These are phyloP conservation scores for Lachancea meyersii DNA, from an alignment of 805 yeast genomes.

Conservation along the genomic window DNA sequence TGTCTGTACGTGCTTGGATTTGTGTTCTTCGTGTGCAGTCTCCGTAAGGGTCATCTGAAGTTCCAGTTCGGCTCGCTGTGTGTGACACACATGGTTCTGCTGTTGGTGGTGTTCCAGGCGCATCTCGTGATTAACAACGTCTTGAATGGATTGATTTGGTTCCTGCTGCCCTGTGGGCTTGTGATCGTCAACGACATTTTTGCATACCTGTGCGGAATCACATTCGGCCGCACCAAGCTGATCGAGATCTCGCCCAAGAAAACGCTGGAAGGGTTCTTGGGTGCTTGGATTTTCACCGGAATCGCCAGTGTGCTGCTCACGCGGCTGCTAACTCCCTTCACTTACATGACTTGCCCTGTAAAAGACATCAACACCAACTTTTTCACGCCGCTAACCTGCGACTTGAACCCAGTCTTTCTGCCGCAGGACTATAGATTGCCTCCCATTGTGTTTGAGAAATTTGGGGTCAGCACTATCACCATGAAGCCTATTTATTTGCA, in stretches of 20 bases:
- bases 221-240: slow-evolving; percentile 89
- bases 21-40: slow-evolving; percentile 80
- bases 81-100: slow-evolving; percentile 86
- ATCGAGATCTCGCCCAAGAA: slow-evolving; percentile 94
- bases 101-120: slow-evolving; percentile 88
- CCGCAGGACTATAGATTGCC: slow-evolving; percentile 78
- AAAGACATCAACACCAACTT: slow-evolving; percentile 54
- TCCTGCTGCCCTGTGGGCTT: slow-evolving; percentile 81
- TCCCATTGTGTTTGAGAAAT: slow-evolving; percentile 47
- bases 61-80: slow-evolving; percentile 94
- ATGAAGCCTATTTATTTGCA: slow-evolving; percentile 89
- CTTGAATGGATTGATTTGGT: slow-evolving; percentile 89
- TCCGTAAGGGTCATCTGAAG: slow-evolving; percentile 81
- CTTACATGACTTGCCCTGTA: slow-evolving; percentile 86
- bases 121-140: slow-evolving; percentile 88
- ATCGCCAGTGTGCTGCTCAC: slow-evolving; percentile 64
- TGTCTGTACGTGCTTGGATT: slow-evolving; percentile 81
- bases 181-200: slow-evolving; percentile 93
- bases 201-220: slow-evolving; percentile 95
- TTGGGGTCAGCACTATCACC: slow-evolving; percentile 45
- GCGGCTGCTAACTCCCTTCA: slow-evolving; percentile 53
- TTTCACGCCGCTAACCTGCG: slow-evolving; percentile 63
- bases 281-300: slow-evolving; percentile 95
- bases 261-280: slow-evolving; percentile 94
- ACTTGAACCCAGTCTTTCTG: slow-evolving; percentile 81